phyloP scores from a whole-genome alignment of 441 rosid genomes.

The Hura crepitans region DNA sequence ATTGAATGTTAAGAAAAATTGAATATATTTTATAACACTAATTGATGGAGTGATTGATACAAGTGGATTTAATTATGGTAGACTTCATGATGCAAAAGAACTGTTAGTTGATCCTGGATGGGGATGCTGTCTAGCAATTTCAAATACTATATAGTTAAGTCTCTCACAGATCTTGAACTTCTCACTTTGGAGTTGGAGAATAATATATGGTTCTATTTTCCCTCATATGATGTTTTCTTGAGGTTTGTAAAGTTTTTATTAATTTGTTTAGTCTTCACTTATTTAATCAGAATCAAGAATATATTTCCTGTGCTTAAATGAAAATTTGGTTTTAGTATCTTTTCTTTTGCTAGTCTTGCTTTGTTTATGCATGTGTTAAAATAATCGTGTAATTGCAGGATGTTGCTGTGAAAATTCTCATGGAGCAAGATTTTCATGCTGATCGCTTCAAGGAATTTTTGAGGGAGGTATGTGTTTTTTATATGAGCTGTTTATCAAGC shows the following conservation, averaged over 20 bases:
- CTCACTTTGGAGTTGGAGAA: background rate
- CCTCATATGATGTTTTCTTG: background rate
- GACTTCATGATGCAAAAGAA: no score
- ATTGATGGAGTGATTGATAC: no score
- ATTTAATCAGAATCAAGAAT: background rate
- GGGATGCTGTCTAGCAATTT: background rate
- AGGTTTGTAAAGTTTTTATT: no score
- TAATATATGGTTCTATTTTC: background rate
- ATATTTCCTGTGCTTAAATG: background rate
- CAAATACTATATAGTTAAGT: background rate
- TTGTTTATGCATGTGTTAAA: background rate
- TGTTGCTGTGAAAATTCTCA: slow-evolving; percentile 99
- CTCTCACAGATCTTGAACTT: no score
- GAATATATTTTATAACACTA: no score
- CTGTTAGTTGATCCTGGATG: no score
- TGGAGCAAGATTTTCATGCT: slow-evolving; percentile 92
- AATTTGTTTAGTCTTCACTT: background rate
- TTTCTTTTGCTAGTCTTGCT: background rate
- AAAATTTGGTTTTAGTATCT: background rate
- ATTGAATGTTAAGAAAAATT: background rate
- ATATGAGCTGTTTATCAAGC: slow-evolving; percentile 8
- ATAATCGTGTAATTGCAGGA: slow-evolving; percentile 48
- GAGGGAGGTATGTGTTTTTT: slow-evolving; percentile 64
- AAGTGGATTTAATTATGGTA: no score
- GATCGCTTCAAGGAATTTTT: slow-evolving; percentile 85